Conservation (phyloP, 352 stramenopile genomes). For the Phytophthora pseudosyringae region DNA sequence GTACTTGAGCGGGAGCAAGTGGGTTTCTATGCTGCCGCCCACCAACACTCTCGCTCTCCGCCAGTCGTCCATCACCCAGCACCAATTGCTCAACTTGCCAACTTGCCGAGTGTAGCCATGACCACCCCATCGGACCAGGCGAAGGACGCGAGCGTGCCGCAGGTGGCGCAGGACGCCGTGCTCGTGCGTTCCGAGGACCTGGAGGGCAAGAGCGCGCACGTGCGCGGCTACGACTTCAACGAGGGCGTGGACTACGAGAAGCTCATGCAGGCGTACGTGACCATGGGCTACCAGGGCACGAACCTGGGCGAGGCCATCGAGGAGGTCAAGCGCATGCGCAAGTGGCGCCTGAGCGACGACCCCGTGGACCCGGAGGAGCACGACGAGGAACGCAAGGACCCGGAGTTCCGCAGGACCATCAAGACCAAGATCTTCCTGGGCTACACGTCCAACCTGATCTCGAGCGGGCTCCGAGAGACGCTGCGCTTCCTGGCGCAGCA, state of each 20-base stretch:
- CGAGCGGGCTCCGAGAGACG: constrained; percentile 97
- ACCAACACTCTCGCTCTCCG: constrained; percentile 19
- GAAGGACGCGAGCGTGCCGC: constrained; percentile 33
- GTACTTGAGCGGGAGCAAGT: background rate
- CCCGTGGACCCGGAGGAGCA: constrained; percentile 92
- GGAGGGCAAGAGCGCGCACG: constrained; percentile 64
- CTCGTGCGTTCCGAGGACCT: constrained; percentile 81
- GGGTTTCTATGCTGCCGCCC: background rate
- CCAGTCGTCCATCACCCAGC: constrained; percentile 28
- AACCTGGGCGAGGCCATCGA: constrained; percentile 97
- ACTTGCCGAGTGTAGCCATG: constrained; percentile 20
- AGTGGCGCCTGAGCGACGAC: constrained; percentile 97
- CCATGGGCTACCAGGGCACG: constrained; percentile 96
- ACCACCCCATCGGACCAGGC: constrained; percentile 15
- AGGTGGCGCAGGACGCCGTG: constrained; percentile 74
- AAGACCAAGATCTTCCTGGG: constrained; percentile 99
- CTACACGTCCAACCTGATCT: constrained; percentile 99
- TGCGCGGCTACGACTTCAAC: constrained; percentile 92
- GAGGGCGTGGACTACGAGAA: constrained; percentile 87
- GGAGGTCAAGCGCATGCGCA: constrained; percentile 98
- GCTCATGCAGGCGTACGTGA: constrained; percentile 83
- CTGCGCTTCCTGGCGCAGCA: constrained; percentile 98
- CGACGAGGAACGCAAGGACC: constrained; percentile 89
- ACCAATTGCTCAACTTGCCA: constrained; percentile 22
- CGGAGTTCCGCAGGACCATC: constrained; percentile 74